A percentile compares a stretch with the other conserved stretches of the same genome.
Evolutionary conservation across 2,329 filamentous ascomycete genomes (phyloP).

Genomic region (Bertia moriformis): DNA sequence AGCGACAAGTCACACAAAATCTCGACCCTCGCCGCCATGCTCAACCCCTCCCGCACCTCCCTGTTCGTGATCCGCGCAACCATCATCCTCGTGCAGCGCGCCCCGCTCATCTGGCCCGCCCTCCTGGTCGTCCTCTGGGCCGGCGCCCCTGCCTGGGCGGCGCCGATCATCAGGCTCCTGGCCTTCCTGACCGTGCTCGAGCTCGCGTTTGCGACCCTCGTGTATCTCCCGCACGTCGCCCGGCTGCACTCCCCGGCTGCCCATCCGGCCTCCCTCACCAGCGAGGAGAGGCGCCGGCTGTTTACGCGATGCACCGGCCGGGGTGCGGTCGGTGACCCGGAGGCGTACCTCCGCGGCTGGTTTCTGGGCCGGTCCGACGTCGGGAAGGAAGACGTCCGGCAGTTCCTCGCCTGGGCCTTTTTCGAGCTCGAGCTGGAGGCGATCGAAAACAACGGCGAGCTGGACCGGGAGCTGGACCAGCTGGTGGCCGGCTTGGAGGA

Average conservation of each 20-base stretch:
- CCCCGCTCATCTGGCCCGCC: too few relatives aligned
- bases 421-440: conserved; percentile 29
- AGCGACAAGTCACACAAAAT: too few relatives aligned
- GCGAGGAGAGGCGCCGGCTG: conserved; percentile 32
- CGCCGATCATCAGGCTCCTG: neutral
- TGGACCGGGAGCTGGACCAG: conserved; percentile 7
- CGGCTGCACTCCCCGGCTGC: conserved; percentile 20
- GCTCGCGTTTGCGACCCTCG: conserved; percentile 20
- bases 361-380: conserved; percentile 47
- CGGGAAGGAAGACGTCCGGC: conserved; percentile 49
- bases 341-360: conserved; percentile 47
- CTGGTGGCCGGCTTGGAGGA: conserved; percentile 24
- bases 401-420: conserved; percentile 57
- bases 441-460: conserved; percentile 28
- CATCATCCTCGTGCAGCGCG: too few relatives aligned
- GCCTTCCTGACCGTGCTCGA: conserved; percentile 16
- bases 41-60: too few relatives aligned
- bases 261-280: conserved; percentile 25
- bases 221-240: conserved; percentile 25
- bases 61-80: too few relatives aligned
- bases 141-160: too few relatives aligned
- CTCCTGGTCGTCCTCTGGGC: too few relatives aligned
- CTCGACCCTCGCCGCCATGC: too few relatives aligned
- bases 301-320: conserved; percentile 38
- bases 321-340: conserved; percentile 38